phyloP scores from a whole-genome alignment of 1,284 basidiomycete species.

The Apiotrichum mycotoxinovorans region DNA sequence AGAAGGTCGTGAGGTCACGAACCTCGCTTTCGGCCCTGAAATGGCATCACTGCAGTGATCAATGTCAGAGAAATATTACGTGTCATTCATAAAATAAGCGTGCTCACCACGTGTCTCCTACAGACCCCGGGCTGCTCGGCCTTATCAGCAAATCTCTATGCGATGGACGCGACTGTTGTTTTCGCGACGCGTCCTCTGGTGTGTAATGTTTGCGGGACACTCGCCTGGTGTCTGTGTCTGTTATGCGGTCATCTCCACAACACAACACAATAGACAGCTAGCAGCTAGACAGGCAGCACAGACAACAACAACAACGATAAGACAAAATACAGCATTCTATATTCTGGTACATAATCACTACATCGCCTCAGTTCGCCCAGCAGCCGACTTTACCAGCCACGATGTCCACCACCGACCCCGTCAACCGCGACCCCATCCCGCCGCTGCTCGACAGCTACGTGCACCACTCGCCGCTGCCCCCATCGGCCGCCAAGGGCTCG shows the following conservation, averaged over 20 bases:
- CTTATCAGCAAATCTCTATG: neutral
- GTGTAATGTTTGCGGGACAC: neutral
- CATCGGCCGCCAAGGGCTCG: slow-evolving; percentile 48
- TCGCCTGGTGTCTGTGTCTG: neutral
- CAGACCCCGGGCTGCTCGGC: no score
- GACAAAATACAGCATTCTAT: no score
- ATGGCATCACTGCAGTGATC: no score
- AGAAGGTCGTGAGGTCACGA: no score
- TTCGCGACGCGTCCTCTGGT: neutral
- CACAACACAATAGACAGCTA: no score
- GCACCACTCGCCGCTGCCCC: slow-evolving; percentile 73
- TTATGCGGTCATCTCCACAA: no score
- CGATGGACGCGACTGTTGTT: neutral
- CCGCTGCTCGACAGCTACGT: slow-evolving; percentile 71
- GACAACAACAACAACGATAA: neutral
- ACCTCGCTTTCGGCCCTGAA: no score
- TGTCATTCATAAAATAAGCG: no score
- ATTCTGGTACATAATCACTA: neutral
- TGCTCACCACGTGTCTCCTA: neutral
- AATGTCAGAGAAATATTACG: no score
- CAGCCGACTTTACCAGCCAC: neutral
- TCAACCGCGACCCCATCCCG: slow-evolving; percentile 56
- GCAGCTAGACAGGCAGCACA: no score
- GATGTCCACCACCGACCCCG: slow-evolving; percentile 33
- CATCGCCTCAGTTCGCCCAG: neutral